These are phyloP conservation scores for Calophaca sinica DNA, from an alignment of 306 rosid species.

Conservation along the genomic window DNA sequence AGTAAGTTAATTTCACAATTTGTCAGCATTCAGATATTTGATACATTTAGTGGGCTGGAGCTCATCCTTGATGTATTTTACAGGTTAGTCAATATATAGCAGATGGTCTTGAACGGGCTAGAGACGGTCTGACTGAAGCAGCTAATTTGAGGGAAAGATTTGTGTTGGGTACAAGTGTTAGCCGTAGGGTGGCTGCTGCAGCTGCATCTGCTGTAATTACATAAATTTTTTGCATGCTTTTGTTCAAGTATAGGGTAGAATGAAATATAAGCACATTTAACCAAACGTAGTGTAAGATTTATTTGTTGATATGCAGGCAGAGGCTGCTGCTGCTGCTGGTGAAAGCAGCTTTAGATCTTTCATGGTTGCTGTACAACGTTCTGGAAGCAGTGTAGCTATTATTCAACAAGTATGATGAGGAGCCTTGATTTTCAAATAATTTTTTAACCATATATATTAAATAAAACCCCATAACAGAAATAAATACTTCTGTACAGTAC, in stretches of 20 bases:
- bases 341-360: conserved; percentile 99
- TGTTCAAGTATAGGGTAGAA: conserved; percentile 37
- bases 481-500: conserved; percentile 66
- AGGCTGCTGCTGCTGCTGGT: conserved; percentile 99
- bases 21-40: conserved; percentile 34
- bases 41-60: conserved; percentile 31
- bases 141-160: conserved; percentile 94
- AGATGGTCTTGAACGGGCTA: conserved; percentile 97
- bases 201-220: conserved; percentile 93
- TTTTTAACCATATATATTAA: conserved; percentile 21
- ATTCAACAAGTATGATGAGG: conserved; percentile 86
- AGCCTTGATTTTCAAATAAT: conserved; percentile 39
- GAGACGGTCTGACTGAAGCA: conserved; percentile 93
- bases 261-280: conserved; percentile 38
- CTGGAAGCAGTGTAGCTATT: conserved; percentile 99
- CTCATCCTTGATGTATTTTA: conserved; percentile 40
- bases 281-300: conserved; percentile 39
- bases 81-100: conserved; percentile 97
- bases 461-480: conserved; percentile 39
- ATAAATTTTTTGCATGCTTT: conserved; percentile 43
- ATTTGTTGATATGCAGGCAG: conserved; percentile 76
- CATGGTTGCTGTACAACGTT: conserved; percentile 99
- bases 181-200: conserved; percentile 99
- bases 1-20: conserved; percentile 67
- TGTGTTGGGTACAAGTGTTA: conserved; percentile 77